Evolutionary conservation across 495 filamentous ascomycete species (phyloP).

Genomic region (Trichoderma asperelloides): DNA sequence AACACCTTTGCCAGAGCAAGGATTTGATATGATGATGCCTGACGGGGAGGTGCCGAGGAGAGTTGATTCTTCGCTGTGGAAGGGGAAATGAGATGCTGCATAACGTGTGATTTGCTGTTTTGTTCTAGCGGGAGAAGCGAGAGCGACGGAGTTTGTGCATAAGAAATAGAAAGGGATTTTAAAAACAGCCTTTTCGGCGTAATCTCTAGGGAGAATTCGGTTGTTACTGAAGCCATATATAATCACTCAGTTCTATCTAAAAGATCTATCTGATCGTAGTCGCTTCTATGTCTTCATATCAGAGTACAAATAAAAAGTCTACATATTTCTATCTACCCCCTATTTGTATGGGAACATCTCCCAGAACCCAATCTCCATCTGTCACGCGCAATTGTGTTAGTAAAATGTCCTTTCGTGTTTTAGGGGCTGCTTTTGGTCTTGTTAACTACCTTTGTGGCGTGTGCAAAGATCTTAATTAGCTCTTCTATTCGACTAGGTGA

Average conservation of each 20-base stretch:
- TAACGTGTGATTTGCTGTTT: no score
- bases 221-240: not conserved
- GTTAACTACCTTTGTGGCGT: constrained; percentile 69
- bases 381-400: constrained; percentile 17
- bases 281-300: not conserved
- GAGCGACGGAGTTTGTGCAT: not conserved
- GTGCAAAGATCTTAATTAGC: constrained; percentile 71
- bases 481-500: constrained; percentile 70
- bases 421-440: constrained; percentile 10
- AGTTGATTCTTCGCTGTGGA: constrained; percentile 14
- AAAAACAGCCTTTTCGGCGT: not conserved
- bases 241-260: not conserved
- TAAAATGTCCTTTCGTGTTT: constrained; percentile 6
- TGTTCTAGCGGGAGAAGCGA: not conserved
- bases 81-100: not conserved
- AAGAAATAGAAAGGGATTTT: not conserved
- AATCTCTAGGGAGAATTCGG: not conserved
- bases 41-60: constrained; percentile 24
- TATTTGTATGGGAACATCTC: constrained; percentile 49
- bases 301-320: not conserved
- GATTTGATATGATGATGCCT: constrained; percentile 26
- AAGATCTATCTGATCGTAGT: not conserved
- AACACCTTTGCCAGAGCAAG: constrained; percentile 26
- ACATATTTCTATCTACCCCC: not conserved
- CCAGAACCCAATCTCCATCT: constrained; percentile 89